phyloP scores from a whole-genome alignment of 495 filamentous ascomycete species.

The Alectoria sarmentosa region DNA sequence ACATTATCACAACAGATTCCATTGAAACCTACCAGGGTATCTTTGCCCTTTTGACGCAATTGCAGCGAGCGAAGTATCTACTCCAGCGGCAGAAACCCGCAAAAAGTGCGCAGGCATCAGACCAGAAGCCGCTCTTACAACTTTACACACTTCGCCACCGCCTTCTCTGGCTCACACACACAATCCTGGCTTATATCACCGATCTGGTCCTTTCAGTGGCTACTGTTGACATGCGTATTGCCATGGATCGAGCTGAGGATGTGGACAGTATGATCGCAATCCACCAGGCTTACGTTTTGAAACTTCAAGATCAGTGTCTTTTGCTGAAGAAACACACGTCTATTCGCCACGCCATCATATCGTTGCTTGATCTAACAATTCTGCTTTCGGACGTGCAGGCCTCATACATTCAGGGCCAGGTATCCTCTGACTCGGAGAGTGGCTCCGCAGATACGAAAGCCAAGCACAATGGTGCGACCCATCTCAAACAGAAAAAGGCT shows the following conservation, averaged over 20 bases:
- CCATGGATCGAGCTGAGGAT: slow-evolving; percentile 56
- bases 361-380: slow-evolving; percentile 53
- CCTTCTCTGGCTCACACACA: slow-evolving; percentile 73
- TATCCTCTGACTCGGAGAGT: slow-evolving; percentile 10
- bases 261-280: slow-evolving; percentile 74
- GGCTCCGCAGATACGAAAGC: slow-evolving; percentile 1
- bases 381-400: slow-evolving; percentile 43
- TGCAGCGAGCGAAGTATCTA: slow-evolving; percentile 61
- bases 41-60: slow-evolving; percentile 70
- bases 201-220: slow-evolving; percentile 60
- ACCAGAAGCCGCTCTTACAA: slow-evolving; percentile 22
- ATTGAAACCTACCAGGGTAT: slow-evolving; percentile 59
- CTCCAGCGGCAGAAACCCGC: slow-evolving; percentile 49
- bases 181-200: slow-evolving; percentile 66
- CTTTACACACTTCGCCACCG: slow-evolving; percentile 63
- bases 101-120: slow-evolving; percentile 12
- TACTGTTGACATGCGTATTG: slow-evolving; percentile 42
- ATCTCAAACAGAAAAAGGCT: neutral
- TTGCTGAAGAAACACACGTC: slow-evolving; percentile 55
- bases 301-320: slow-evolving; percentile 57
- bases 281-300: slow-evolving; percentile 55
- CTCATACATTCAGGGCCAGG: slow-evolving; percentile 25
- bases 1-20: slow-evolving; percentile 59
- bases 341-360: slow-evolving; percentile 58
- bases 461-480: slow-evolving; percentile 12